Base-by-base conservation (phyloP, 1,284 basidiomycete species). In the Puccinia sorghi region DNA sequence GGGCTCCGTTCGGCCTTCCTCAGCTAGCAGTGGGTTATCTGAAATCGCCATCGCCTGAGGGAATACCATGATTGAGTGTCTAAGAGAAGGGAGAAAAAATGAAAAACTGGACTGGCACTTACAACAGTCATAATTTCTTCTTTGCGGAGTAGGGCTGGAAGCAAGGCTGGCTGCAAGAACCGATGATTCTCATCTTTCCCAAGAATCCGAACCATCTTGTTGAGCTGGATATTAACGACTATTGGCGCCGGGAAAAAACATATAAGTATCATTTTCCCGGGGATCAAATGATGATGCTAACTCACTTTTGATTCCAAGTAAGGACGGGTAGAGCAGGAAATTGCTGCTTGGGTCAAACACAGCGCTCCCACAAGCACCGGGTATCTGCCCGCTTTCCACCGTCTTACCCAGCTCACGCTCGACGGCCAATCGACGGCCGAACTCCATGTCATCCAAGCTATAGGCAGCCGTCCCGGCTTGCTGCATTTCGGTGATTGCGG, bases 401-500 rank as follows among this genome's bases (percentile, higher is more conserved):
- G 52, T 90, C 89, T 91, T 87, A 84, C 97, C 93, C 66, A 99
- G 85, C 83, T 99, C 96, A 80, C 93, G 88, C 85, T 99, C 97
- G 17, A 91, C 87, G 0, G 97, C 97, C 67, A 99, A 87, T 12
- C 97, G 88, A 79, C 97, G 88, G n/a, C 97, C 96, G 83, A 99
- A 98, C 84, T 99, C 97, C 96, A 99, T 99, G 85, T 98, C 94
- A 81, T 99, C 97, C 12, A 99, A 90, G 83, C 90, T 91, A 86
- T 92, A 93, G 22, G 93, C 89, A 0, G 93, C 90, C 8, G 93
- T 95, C 1, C 93, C 93, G 3, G 83, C 84, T 76, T 85, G 84
- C 77, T 85, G 85, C 94, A 98, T 97, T 84, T 98, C 94, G 83
- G 95, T 92, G 46, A 94, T 91, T 0, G 96, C 94, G 4, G 89